These are phyloP conservation scores for Aureobasidium sp. DNA, from an alignment of 2,329 filamentous ascomycete genomes.

Conservation along the genomic window DNA sequence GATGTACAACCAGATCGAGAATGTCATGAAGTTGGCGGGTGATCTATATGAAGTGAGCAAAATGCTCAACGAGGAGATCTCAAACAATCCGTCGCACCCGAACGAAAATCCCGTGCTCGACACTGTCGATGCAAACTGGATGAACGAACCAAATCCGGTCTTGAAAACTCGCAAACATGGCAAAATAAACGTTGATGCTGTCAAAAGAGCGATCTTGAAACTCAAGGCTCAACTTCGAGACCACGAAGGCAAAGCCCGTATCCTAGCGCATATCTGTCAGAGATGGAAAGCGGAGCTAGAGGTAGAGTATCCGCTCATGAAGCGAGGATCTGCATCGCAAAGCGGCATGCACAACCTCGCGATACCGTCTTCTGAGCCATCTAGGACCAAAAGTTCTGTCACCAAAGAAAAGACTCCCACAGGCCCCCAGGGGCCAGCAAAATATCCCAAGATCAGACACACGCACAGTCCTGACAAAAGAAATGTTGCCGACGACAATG, in stretches of 20 bases:
- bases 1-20: not conserved
- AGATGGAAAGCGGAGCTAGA: not conserved
- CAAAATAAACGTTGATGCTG: not conserved
- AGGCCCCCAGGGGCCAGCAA: not conserved
- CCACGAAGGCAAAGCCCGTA: not conserved
- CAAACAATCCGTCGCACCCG: not conserved
- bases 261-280: not conserved
- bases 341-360: not conserved
- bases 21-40: not conserved
- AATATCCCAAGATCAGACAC: not conserved
- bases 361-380: not conserved
- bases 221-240: not conserved
- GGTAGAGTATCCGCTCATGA: not conserved
- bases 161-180: not conserved
- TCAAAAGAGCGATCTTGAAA: not conserved
- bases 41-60: not conserved
- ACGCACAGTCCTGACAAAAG: not conserved
- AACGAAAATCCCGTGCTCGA: not conserved
- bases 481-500: too few relatives aligned
- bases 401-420: too few relatives aligned
- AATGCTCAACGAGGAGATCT: not conserved
- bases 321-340: not conserved
- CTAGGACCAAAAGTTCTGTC: not conserved
- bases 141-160: not conserved
- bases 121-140: not conserved